Conservation (phyloP, 208 protist species). For the Leishmania tropica region DNA sequence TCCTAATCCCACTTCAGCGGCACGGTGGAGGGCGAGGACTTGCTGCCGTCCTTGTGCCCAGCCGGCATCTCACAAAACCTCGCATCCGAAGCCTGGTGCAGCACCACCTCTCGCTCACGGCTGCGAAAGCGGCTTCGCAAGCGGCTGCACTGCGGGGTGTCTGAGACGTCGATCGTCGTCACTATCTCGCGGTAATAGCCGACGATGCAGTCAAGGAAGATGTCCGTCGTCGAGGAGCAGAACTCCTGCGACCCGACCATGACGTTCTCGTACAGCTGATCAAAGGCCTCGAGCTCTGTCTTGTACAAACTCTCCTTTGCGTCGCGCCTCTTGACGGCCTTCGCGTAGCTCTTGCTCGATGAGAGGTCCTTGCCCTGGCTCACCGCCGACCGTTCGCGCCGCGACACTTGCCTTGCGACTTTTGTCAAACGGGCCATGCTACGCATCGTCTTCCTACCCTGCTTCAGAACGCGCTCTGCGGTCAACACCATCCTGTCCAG, state of each 20-base stretch:
- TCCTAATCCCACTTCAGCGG: background rate
- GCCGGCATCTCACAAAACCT: background rate
- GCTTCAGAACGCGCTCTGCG: background rate
- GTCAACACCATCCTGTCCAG: conserved; percentile 5
- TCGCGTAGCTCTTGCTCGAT: conserved; percentile 11
- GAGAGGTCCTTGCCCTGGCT: conserved; percentile 32
- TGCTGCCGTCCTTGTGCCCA: background rate
- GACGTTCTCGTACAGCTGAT: conserved; percentile 25
- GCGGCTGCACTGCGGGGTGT: conserved; percentile 11
- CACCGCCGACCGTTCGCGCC: background rate
- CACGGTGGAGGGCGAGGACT: background rate
- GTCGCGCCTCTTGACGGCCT: conserved; percentile 11
- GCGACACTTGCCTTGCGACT: background rate
- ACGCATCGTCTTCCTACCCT: conserved; percentile 24
- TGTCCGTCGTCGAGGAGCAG: conserved; percentile 21
- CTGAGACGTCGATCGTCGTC: conserved; percentile 12
- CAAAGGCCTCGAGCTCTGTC: conserved; percentile 19
- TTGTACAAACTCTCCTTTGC: conserved; percentile 10
- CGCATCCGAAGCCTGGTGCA: background rate
- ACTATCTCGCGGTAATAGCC: conserved; percentile 27
- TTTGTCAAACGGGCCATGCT: conserved; percentile 1
- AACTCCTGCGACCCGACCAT: conserved; percentile 21
- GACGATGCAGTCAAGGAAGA: conserved; percentile 31
- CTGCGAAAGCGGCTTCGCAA: background rate
- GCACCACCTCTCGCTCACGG: background rate